Base-by-base conservation (phyloP, 2,329 filamentous ascomycete genomes). In the Colletotrichum sojae region DNA sequence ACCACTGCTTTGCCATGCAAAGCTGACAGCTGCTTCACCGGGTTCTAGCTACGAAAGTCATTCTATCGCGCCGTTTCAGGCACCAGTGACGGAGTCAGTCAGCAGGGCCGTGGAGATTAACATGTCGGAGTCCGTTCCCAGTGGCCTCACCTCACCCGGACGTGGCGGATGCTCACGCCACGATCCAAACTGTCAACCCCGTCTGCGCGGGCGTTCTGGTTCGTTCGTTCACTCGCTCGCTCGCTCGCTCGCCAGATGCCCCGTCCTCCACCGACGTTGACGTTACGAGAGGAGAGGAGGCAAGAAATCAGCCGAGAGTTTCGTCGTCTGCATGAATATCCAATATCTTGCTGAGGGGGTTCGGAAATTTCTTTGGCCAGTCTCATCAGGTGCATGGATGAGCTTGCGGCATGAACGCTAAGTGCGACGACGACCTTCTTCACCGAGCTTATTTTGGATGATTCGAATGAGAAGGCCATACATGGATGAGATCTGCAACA, bases 401-500 rank as follows among this genome's bases (percentile, higher is more conserved):
- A 56, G 67, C 56, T 43, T 61, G 63, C 57, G 40, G 56, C 54
- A 60, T 69, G 16, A 59, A 56, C 22, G 25, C 10, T 39, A 52
- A 48, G 13, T 56, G 55, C 43, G 66, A 60, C 54, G 55, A 45
- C 39, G 52, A 51, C 43, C 39, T 57, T 64, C 43, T 62, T 54
- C 27, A 27, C 55, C 54, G 61, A 60, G 55, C 62, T 56, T 61
- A 40, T 57, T 56, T 27, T 61, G 63, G 52, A 51, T 25, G 36
- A 22, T 39, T 27, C 20, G 5, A 27, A 46, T 46, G 48, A 48
- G 25, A 22, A 18, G 5, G 4, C 31, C 13, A 15, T 25, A 53
- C 67, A 69, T 67, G 66, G 54, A 39, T 54, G 49, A 22, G 66
- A 69, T 65, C 61, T 65, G 66, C 66, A 65, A 55, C 66, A 16